A percentile compares a stretch with the other conserved stretches of the same genome.
These are phyloP conservation scores for Xerocomus potaroensis DNA, from an alignment of 768 basidiomycete species.

Conservation along the genomic window DNA sequence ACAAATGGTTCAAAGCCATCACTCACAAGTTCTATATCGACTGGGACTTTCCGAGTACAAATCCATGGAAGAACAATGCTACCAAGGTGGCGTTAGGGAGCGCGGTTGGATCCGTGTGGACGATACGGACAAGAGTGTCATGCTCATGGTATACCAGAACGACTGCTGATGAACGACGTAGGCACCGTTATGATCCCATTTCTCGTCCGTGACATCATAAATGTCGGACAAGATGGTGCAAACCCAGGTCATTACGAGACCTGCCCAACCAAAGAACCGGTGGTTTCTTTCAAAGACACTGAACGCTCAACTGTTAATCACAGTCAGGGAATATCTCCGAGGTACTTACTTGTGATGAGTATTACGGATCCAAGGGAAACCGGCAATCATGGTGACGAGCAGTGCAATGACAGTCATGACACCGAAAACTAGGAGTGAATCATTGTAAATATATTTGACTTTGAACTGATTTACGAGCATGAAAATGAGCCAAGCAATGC, in stretches of 20 bases:
- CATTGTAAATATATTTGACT: constrained; percentile 44
- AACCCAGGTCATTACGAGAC: constrained; percentile 54
- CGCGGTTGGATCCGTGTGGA: neutral
- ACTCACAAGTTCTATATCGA: constrained; percentile 72
- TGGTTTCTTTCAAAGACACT: constrained; percentile 80
- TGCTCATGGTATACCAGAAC: constrained; percentile 71
- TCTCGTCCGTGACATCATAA: constrained; percentile 49
- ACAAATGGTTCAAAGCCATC: neutral
- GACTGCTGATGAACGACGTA: constrained; percentile 64
- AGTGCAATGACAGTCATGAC: constrained; percentile 55
- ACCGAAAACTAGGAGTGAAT: constrained; percentile 58
- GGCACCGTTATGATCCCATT: constrained; percentile 54
- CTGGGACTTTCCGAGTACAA: constrained; percentile 65
- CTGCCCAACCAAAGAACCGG: constrained; percentile 73
- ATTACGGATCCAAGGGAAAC: constrained; percentile 78
- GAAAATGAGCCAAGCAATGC: constrained; percentile 64
- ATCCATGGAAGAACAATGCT: constrained; percentile 75
- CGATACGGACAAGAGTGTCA: constrained; percentile 62
- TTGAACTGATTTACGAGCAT: constrained; percentile 57
- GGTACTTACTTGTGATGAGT: constrained; percentile 69
- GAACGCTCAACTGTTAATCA: neutral
- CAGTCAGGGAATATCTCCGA: neutral
- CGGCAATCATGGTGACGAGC: constrained; percentile 56
- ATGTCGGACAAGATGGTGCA: constrained; percentile 66
- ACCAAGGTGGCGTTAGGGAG: constrained; percentile 4